Base-by-base conservation (phyloP, 108 stramenopile species). In the Seminavis robusta region DNA sequence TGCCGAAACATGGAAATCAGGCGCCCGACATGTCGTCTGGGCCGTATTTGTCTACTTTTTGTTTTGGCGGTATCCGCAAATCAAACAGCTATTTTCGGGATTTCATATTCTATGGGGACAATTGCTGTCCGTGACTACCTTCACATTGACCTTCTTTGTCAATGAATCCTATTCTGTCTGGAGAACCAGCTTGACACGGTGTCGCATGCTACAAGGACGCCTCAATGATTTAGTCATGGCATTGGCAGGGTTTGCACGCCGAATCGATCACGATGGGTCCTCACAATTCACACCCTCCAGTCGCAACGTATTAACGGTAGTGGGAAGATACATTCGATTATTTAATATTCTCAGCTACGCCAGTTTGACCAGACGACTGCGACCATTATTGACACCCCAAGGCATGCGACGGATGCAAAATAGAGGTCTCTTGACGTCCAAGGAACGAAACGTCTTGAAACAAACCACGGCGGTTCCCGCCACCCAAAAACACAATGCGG, bases 61-160 rank as follows among this genome's bases (percentile, higher is more conserved):
- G 13, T 30, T 52, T 36, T 7, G 32, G 24, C 24, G 8, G 10
- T 19, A 5, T 27, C 53, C 33, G 11, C 33, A 33, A 4, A 13
- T 53, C 4, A 10, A 29, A 4, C 13, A 3, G 9, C 11, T 25
- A 30, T 39, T 44, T 15, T 17, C 16, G 4, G 54, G 44, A 15
- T 60, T 51, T 29, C 30, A 49, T 32, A 30, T 27, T 23, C 34
- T 75, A 10, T 75, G 69, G 69, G 39, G 48, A 10, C 64, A 61
- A 20, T 33, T 50, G 20, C 38, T 66, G 36, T 34, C 45, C 16
- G 63, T 75, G 45, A 66, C 64, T 5, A 66, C 74, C 19, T 76
- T 76, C 61, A 63, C 67, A 15, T 39, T 72, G 0, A 72, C 66
- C 8, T 76, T 76, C 54, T 76, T 76, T 55, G 46, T 76, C 33